phyloP scores from a whole-genome alignment of 2,329 filamentous ascomycete species.

The Trichoderma sp. region DNA sequence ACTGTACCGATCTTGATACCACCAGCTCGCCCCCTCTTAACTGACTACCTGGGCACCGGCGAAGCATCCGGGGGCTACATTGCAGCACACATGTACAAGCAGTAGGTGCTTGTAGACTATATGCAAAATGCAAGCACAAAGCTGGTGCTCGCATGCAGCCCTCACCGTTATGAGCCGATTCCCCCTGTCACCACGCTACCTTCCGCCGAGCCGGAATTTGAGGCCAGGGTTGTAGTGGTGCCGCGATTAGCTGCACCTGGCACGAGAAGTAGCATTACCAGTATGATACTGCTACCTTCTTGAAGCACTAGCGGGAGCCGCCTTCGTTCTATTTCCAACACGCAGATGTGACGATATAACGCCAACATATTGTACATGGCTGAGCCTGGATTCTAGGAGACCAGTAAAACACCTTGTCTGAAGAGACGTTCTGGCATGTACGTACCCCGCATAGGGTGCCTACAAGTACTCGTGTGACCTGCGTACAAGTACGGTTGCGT shows the following conservation, averaged over 20 bases:
- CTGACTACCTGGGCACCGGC: neutral
- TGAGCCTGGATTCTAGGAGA: neutral
- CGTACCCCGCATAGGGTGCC: neutral
- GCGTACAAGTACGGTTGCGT: neutral
- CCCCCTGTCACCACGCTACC: conserved; percentile 18
- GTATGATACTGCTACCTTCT: neutral
- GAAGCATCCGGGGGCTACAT: neutral
- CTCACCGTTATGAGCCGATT: conserved; percentile 8
- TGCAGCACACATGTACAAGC: neutral
- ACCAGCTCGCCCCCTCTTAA: neutral
- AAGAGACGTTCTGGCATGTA: neutral
- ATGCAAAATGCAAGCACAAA: conserved; percentile 14
- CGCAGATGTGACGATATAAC: neutral
- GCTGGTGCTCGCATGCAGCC: conserved; percentile 8
- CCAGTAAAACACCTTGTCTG: neutral
- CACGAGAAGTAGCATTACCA: neutral
- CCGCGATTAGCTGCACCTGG: neutral
- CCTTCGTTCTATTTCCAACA: neutral
- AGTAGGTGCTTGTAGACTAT: neutral
- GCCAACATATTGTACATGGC: neutral
- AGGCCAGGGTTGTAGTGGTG: conserved; percentile 7
- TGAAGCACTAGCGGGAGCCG: neutral
- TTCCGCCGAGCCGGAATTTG: conserved; percentile 24
- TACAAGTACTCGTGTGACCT: neutral
- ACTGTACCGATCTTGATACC: conserved; percentile 6